A percentile compares a stretch with the other conserved stretches of the same genome.
Evolutionary conservation across 805 yeast species (phyloP).

Genomic region (Yarrowia keelungensis): DNA sequence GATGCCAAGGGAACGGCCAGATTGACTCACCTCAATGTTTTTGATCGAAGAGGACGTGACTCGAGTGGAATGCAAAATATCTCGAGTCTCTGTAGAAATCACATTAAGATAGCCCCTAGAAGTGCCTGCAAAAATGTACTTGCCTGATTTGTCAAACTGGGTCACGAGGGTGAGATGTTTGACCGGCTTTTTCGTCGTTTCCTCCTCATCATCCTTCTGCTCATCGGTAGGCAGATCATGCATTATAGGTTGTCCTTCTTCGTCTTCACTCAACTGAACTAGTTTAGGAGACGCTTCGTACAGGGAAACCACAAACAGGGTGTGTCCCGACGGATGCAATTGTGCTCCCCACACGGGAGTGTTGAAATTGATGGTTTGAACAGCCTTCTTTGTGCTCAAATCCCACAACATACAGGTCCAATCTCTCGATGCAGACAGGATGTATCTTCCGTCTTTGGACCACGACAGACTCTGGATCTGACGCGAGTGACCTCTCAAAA

Average conservation of each 20-base stretch:
- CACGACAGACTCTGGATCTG: constrained; percentile 75
- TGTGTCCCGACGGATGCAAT: constrained; percentile 58
- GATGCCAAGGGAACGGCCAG: constrained; percentile 51
- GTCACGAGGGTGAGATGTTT: constrained; percentile 58
- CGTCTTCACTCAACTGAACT: constrained; percentile 51
- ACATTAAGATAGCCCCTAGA: constrained; percentile 79
- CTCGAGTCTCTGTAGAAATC: constrained; percentile 42
- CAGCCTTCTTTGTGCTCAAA: constrained; percentile 54
- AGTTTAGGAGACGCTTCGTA: constrained; percentile 66
- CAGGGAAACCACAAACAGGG: constrained; percentile 64
- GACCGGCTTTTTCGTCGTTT: constrained; percentile 40
- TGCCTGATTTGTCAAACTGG: constrained; percentile 61
- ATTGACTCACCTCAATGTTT: constrained; percentile 75
- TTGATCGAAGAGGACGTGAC: constrained; percentile 76
- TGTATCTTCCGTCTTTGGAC: constrained; percentile 73
- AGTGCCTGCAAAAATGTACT: constrained; percentile 73
- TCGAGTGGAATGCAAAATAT: constrained; percentile 58
- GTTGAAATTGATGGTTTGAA: constrained; percentile 60
- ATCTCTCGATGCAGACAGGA: constrained; percentile 77
- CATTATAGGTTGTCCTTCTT: constrained; percentile 41
- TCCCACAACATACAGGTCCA: constrained; percentile 89
- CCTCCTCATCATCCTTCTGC: constrained; percentile 3
- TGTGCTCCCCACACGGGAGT: constrained; percentile 77
- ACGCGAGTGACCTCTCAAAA: constrained; percentile 69
- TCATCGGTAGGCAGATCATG: constrained; percentile 33